Conservation (phyloP, 1,139 yeast species). For the Saccharomyces pastorianus region DNA sequence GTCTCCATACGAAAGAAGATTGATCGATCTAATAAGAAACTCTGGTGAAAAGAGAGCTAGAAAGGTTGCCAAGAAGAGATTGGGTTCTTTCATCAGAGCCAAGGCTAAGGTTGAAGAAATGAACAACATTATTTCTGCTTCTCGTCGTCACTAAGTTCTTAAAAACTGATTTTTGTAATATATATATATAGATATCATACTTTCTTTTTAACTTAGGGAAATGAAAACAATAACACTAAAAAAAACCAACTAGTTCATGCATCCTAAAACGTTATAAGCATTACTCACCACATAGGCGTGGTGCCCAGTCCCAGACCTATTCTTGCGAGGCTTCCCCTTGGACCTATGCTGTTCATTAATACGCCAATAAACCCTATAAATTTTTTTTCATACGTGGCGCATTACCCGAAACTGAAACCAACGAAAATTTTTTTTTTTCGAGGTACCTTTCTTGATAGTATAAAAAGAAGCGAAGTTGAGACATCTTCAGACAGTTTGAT, state of each 20-base stretch:
- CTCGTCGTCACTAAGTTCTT: constrained; percentile 13
- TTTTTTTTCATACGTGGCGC: not conserved
- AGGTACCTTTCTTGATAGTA: not conserved
- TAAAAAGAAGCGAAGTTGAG: not conserved
- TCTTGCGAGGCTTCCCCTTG: not conserved
- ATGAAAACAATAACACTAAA: not conserved
- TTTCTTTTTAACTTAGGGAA: not conserved
- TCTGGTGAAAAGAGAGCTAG: no score
- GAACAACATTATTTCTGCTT: no score
- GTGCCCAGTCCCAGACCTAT: not conserved
- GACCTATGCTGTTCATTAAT: not conserved
- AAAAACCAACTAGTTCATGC: not conserved
- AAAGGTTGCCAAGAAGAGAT: no score
- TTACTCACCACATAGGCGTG: not conserved
- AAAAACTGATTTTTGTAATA: constrained; percentile 5
- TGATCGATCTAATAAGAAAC: no score
- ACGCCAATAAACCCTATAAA: not conserved
- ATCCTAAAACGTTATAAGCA: not conserved
- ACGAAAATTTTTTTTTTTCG: not conserved
- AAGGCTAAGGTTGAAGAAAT: no score
- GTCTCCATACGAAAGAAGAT: no score
- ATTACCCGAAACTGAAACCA: not conserved
- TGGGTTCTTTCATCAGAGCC: no score
- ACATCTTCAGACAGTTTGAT: no score
- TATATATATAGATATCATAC: not conserved